These are phyloP conservation scores for Sphaerobolus stellatus DNA, from an alignment of 1,284 basidiomycete species.

Conservation along the genomic window DNA sequence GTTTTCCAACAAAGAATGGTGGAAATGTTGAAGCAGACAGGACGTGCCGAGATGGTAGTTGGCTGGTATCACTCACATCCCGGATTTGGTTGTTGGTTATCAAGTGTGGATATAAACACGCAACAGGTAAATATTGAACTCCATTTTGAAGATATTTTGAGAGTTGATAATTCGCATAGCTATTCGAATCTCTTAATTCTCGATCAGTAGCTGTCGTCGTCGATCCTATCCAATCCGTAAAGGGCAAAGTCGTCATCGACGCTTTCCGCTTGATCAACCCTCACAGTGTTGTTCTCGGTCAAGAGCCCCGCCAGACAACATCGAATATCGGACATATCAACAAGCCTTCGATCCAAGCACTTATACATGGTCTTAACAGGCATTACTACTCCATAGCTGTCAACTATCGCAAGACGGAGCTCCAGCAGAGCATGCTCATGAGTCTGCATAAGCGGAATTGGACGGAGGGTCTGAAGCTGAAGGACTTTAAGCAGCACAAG, in stretches of 20 bases:
- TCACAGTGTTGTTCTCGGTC: slow-evolving; percentile 80
- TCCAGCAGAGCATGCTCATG: slow-evolving; percentile 98
- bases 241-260: slow-evolving; percentile 98
- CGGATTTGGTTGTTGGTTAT: slow-evolving; percentile 99
- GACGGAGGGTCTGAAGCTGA: slow-evolving; percentile 91
- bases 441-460: slow-evolving; percentile 97
- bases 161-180: slow-evolving; percentile 49
- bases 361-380: slow-evolving; percentile 93
- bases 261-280: slow-evolving; percentile 97
- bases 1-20: slow-evolving; percentile 99
- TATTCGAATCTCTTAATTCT: slow-evolving; percentile 93
- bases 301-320: slow-evolving; percentile 96
- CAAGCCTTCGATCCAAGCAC: slow-evolving; percentile 96
- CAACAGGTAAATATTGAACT: slow-evolving; percentile 67
- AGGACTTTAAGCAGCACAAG: slow-evolving; percentile 86
- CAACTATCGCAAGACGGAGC: slow-evolving; percentile 94
- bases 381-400: slow-evolving; percentile 98
- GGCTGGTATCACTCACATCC: slow-evolving; percentile 99
- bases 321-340: slow-evolving; percentile 99
- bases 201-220: slow-evolving; percentile 98
- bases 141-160: slow-evolving; percentile 13
- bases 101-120: slow-evolving; percentile 98
- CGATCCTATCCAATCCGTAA: slow-evolving; percentile 99
- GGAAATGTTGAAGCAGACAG: slow-evolving; percentile 99
- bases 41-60: slow-evolving; percentile 96